phyloP scores from a whole-genome alignment of 257 asterid species.

The Marsdenia floribunda region DNA sequence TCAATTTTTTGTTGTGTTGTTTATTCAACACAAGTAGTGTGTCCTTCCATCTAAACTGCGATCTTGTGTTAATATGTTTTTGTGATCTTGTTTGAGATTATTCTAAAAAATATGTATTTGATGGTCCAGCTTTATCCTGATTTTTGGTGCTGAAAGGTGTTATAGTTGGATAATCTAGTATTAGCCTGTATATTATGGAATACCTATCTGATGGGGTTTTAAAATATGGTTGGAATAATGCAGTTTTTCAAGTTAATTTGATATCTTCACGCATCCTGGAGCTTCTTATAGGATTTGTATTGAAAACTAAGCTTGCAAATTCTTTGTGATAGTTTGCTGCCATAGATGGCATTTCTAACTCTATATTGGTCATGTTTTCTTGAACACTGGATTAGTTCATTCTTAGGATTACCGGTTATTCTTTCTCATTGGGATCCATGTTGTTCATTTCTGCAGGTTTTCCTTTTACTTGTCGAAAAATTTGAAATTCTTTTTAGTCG shows the following conservation, averaged over 20 bases:
- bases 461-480: background rate
- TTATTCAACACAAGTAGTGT: background rate
- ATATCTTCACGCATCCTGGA: background rate
- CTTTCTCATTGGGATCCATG: background rate
- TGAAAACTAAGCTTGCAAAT: background rate
- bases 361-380: background rate
- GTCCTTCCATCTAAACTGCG: background rate
- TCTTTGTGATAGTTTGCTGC: background rate
- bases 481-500: background rate
- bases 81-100: background rate
- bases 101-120: background rate
- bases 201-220: background rate
- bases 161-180: background rate
- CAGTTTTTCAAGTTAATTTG: conserved; percentile 1
- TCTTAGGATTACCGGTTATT: background rate
- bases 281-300: background rate
- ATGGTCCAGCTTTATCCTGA: background rate
- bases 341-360: background rate
- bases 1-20: background rate
- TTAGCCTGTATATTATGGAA: background rate
- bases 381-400: background rate
- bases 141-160: background rate
- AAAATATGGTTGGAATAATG: background rate
- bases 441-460: background rate
- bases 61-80: background rate